Evolutionary conservation across 2,329 filamentous ascomycete species (phyloP).

Genomic region (Fusarium sp.): DNA sequence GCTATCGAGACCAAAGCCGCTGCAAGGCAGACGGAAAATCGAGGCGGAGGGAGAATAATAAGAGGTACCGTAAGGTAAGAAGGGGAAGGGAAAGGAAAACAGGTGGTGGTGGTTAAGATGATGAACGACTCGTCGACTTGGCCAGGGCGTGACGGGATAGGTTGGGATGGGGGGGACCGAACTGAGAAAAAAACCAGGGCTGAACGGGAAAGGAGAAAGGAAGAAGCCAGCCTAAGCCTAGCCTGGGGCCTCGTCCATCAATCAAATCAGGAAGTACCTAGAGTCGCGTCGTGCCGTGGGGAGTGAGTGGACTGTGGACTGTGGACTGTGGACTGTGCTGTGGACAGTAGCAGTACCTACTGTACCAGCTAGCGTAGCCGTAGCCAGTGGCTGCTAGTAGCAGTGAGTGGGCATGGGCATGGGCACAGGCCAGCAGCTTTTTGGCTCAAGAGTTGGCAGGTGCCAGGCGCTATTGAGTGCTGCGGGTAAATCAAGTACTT

Average conservation of each 20-base stretch:
- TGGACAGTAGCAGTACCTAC: too few relatives aligned
- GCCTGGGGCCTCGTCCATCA: constrained; percentile 34
- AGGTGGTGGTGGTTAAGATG: constrained; percentile 43
- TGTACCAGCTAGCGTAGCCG: too few relatives aligned
- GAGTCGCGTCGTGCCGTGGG: constrained; percentile 41
- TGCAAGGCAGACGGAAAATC: constrained; percentile 40
- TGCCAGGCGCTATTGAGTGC: constrained; percentile 33
- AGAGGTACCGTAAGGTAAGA: constrained; percentile 33
- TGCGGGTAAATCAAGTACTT: constrained; percentile 27
- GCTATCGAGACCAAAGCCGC: constrained; percentile 44
- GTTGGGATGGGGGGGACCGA: constrained; percentile 39
- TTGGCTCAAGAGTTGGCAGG: constrained; percentile 44
- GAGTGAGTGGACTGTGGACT: too few relatives aligned
- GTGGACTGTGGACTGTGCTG: too few relatives aligned
- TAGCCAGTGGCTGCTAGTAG: background rate
- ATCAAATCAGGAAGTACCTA: constrained; percentile 48
- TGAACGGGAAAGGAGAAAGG: constrained; percentile 49
- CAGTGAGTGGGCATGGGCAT: constrained; percentile 42
- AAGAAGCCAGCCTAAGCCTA: constrained; percentile 24
- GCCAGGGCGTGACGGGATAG: constrained; percentile 42
- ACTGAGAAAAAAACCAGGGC: constrained; percentile 45
- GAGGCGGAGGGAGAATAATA: constrained; percentile 33
- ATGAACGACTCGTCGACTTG: constrained; percentile 46
- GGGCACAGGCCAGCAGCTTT: constrained; percentile 42
- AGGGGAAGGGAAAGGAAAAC: constrained; percentile 27